Evolutionary conservation across 2,329 filamentous ascomycete genomes (phyloP).

Genomic region (Sclerotinia sclerotiorum): DNA sequence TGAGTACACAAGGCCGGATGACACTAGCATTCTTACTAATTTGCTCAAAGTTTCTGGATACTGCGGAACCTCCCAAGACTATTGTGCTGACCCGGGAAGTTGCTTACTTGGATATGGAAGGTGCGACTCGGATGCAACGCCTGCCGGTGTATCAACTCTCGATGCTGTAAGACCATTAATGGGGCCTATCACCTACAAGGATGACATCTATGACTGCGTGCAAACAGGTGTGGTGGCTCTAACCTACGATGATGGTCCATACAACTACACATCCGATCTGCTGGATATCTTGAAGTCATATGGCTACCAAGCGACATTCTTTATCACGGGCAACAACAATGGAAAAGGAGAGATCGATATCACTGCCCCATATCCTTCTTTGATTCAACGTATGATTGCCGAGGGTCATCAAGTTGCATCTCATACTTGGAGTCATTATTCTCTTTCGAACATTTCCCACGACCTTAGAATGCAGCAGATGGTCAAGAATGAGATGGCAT

Average conservation of each 20-base stretch:
- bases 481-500: constrained; percentile 53
- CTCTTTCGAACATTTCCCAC: constrained; percentile 45
- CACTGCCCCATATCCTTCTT: constrained; percentile 47
- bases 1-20: not conserved
- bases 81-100: constrained; percentile 30
- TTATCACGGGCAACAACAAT: constrained; percentile 59
- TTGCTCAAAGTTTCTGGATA: constrained; percentile 23
- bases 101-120: constrained; percentile 33
- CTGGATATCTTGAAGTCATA: constrained; percentile 59
- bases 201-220: constrained; percentile 55
- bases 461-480: constrained; percentile 48
- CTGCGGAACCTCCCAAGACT: constrained; percentile 24
- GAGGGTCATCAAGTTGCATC: constrained; percentile 57
- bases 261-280: constrained; percentile 63
- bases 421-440: constrained; percentile 54
- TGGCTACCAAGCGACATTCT: constrained; percentile 66
- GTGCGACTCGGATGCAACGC: constrained; percentile 58
- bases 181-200: constrained; percentile 56
- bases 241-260: constrained; percentile 67
- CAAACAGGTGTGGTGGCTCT: constrained; percentile 59
- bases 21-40: not conserved
- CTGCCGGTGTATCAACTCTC: constrained; percentile 55
- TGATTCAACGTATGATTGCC: constrained; percentile 44
- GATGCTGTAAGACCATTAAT: constrained; percentile 49
- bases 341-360: constrained; percentile 39